Base-by-base conservation (phyloP, 352 stramenopile species). In the Phytophthora syringae region DNA sequence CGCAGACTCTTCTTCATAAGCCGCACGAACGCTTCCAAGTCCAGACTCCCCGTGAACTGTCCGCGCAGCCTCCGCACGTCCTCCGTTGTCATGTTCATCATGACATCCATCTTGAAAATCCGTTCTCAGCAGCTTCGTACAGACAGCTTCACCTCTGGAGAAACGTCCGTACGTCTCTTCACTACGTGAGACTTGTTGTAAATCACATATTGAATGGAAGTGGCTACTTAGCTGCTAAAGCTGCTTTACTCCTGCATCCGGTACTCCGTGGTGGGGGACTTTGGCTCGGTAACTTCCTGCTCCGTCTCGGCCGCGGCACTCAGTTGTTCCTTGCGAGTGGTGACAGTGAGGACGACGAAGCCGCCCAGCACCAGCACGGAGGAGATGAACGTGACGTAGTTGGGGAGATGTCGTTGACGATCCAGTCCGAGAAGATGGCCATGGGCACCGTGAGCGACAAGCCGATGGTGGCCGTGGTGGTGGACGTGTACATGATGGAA, bases 381-480 rank as follows among this genome's bases (percentile, higher is more conserved):
- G 18, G 85, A 88, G 25, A 93, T 52, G 39, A 84, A 44, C 9
- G 86, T 89, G 42, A 88, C 56, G 44, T 59, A 67, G 11, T 60
- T 75, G 15, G 89, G 88, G 67, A 45, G 24, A 81, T 76, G 27
- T 80, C 64, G 60, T 92, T 78, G 51, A 94, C 67, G 30, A 93
- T 72, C 52, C 72, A 87, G 69, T 99, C 97, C 43, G 91, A 91
- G 21, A 93, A 30, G 72, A 99, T 98, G 11, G 97, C 97, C 55
- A 99, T 82, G 25, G 97, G 97, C 39, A 99, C 98, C 10, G 97
- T 99, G 27, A 99, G 88, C 39, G 93, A 97, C 43, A 99, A 87
- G 21, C 95, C 96, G 39, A 99, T 94, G 10, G 96, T 98, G 27
- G 97, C 97, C n/a, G 98, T 93, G 12, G 97, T 99, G 10, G 97